Evolutionary conservation across 2,329 filamentous ascomycete species (phyloP).

Genomic region (Epichloe sibirici): DNA sequence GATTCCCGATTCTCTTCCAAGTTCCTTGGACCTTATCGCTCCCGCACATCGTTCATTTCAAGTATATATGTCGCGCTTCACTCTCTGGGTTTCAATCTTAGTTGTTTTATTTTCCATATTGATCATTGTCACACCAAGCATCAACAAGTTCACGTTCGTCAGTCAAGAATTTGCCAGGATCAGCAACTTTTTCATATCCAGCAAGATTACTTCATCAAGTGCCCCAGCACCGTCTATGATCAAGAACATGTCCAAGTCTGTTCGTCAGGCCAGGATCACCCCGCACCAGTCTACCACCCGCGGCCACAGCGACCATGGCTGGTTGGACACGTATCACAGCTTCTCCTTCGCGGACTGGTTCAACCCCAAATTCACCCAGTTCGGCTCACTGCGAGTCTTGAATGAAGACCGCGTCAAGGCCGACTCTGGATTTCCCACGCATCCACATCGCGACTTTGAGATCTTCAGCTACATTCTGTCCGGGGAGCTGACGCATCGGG

Average conservation of each 20-base stretch:
- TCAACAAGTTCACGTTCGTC: constrained; percentile 5
- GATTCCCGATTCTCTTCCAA: background rate
- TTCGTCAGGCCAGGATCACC: constrained; percentile 55
- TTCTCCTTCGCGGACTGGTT: constrained; percentile 70
- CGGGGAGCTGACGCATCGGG: constrained; percentile 76
- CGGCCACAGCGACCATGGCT: constrained; percentile 72
- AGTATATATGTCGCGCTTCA: constrained; percentile 28
- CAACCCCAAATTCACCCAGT: constrained; percentile 54
- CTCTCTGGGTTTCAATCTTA: constrained; percentile 21
- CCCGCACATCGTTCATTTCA: constrained; percentile 5
- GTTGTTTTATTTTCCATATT: constrained; percentile 26
- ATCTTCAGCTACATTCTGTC: constrained; percentile 83
- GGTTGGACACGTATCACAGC: constrained; percentile 78
- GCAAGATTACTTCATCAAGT: background rate
- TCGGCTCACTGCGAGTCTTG: constrained; percentile 69
- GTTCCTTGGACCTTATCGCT: constrained; percentile 10
- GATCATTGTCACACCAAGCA: constrained; percentile 16
- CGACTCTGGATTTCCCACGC: constrained; percentile 68
- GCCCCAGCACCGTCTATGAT: constrained; percentile 15
- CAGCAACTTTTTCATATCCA: constrained; percentile 1
- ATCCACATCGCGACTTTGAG: constrained; percentile 76
- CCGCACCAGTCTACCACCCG: constrained; percentile 60
- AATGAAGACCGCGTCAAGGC: constrained; percentile 77
- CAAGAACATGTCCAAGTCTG: constrained; percentile 47
- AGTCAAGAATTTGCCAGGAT: constrained; percentile 6